phyloP scores from a whole-genome alignment of 2,329 filamentous ascomycete genomes.

The Diaporthe citri region DNA sequence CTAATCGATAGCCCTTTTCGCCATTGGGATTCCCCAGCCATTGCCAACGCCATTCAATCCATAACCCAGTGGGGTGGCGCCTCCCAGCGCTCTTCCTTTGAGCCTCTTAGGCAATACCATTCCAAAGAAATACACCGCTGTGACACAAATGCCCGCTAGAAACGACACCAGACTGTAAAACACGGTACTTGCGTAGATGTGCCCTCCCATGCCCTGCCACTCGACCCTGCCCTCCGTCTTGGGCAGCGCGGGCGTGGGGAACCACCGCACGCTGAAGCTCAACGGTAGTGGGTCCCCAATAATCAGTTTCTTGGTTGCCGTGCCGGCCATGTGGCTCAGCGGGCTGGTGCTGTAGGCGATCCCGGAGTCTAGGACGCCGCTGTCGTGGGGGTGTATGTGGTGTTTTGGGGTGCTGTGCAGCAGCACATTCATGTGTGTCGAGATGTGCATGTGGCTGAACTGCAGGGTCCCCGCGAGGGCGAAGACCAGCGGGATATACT shows the following conservation, averaged over 20 bases:
- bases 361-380: constrained; percentile 87
- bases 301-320: constrained; percentile 74
- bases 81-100: constrained; percentile 64
- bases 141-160: constrained; percentile 65
- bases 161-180: constrained; percentile 74
- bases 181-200: constrained; percentile 73
- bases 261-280: constrained; percentile 87
- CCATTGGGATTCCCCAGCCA: constrained; percentile 66
- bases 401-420: constrained; percentile 78
- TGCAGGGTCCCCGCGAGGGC: constrained; percentile 92
- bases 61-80: constrained; percentile 69
- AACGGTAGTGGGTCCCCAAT: constrained; percentile 89
- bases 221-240: constrained; percentile 74
- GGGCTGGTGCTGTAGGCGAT: constrained; percentile 88
- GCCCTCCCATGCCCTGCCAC: constrained; percentile 74
- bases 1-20: constrained; percentile 61
- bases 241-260: constrained; percentile 79
- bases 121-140: constrained; percentile 72
- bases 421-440: constrained; percentile 89
- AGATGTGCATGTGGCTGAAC: constrained; percentile 89
- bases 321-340: constrained; percentile 69
- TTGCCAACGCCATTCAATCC: constrained; percentile 67
- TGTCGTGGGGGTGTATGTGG: constrained; percentile 72
- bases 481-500: constrained; percentile 88
- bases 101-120: constrained; percentile 68